Evolutionary conservation across 2,329 filamentous ascomycete genomes (phyloP).

Genomic region (Orbilia oligospora): DNA sequence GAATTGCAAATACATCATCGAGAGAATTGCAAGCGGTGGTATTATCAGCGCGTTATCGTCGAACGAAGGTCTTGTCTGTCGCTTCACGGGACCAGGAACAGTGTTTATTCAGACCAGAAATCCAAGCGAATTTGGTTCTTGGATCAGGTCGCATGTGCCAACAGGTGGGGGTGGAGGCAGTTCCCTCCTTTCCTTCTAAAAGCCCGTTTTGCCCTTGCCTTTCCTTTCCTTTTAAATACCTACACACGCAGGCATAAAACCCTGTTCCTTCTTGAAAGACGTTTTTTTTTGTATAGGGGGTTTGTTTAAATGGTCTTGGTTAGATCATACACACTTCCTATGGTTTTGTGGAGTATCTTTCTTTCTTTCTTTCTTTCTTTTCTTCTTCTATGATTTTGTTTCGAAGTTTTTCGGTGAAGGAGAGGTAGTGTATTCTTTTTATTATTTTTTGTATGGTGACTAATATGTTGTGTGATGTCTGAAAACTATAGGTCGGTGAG

Average conservation of each 20-base stretch:
- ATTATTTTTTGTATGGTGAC: slow-evolving; percentile 38
- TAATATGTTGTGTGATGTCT: slow-evolving; percentile 44
- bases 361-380: no score
- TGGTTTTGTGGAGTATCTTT: not conserved
- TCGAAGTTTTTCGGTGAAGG: not conserved
- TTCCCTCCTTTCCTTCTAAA: slow-evolving; percentile 56
- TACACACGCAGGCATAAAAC: not conserved
- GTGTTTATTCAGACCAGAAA: slow-evolving; percentile 95
- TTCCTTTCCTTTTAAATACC: not conserved
- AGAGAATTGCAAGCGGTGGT: slow-evolving; percentile 89
- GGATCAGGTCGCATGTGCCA: slow-evolving; percentile 69
- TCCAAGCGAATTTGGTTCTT: slow-evolving; percentile 74
- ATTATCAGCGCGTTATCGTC: slow-evolving; percentile 89
- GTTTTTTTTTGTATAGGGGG: not conserved
- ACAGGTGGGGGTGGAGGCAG: slow-evolving; percentile 58
- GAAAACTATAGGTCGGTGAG: slow-evolving; percentile 45
- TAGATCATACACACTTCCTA: not conserved
- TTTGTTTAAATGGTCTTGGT: not conserved
- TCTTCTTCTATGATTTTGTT: not conserved
- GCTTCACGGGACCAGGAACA: slow-evolving; percentile 85
- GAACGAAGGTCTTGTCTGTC: slow-evolving; percentile 91
- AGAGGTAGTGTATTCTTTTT: slow-evolving; percentile 23
- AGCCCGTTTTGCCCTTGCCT: not conserved
- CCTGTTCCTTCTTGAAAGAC: not conserved
- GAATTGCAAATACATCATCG: slow-evolving; percentile 94